Evolutionary conservation across 2,329 filamentous ascomycete genomes (phyloP), one percentile per base, ranked within the genome.

Genomic region (Chaetomiaceae sp.): DNA sequence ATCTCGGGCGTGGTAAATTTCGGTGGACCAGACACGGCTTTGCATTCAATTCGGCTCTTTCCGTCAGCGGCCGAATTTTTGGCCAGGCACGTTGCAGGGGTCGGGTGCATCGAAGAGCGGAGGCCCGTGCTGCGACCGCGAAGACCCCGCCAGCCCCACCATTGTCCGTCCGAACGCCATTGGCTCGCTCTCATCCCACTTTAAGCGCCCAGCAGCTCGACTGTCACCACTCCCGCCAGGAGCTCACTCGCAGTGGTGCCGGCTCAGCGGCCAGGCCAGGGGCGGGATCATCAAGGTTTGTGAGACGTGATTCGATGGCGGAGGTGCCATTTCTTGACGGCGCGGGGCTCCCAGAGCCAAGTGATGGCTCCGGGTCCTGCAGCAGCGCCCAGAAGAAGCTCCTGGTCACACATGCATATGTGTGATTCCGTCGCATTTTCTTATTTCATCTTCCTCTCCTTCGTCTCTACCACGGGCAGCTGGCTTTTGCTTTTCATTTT

Each of bases 151-250:
- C 37, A 38, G 14, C 14, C 36, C 50, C 45, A 25, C 19, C 12
- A 3, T 2, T 4, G 12, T 15, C 5, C 49, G 8, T 34, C 20
- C 27, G 20, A 46, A 47, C 42, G 46, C 55, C 22, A 58, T 61
- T 57, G 59, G 59, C 51, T 38, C 47, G 27, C 45, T 49, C 36
- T 23, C 59, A 61, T 56, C 54, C 50, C 57, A 57, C 59, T 55
- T 51, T 63, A 63, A 63, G 61, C 61, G 61, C 61, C 59, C 44
- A 55, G 53, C 58, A 20, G 44, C 47, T 34, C 51, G 53, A 40
- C 51, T 55, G 45, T 23, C 47, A 57, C 56, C 36, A 43, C 55
- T 39, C 39, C 27, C 14, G 7, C 23, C 23, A 22, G 14, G 2
- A 33, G 19, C 25, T 23, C 38, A 38, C 45, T 33, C 38, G 33